A percentile compares a stretch with the other conserved stretches of the same genome.
phyloP scores from a whole-genome alignment of 495 filamentous ascomycete genomes.

The Lasiosphaeria ovina region DNA sequence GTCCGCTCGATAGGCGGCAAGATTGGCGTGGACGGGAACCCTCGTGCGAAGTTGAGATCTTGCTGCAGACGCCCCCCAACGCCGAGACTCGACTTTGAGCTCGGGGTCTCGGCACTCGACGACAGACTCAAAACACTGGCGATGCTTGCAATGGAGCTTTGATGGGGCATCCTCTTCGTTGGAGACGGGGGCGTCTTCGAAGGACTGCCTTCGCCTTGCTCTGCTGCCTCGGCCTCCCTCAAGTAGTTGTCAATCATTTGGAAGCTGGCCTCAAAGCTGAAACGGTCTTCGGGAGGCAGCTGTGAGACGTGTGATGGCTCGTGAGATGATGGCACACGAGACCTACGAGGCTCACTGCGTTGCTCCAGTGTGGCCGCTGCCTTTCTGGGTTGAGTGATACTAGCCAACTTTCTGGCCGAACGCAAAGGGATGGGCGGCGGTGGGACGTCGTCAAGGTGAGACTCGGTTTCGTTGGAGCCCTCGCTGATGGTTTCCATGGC shows the following conservation, averaged over 20 bases:
- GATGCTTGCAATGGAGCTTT: constrained; percentile 4
- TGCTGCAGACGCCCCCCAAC: not conserved
- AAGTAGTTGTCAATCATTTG: not conserved
- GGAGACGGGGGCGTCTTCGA: not conserved
- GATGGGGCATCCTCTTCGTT: not conserved
- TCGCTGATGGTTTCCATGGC: constrained; percentile 20
- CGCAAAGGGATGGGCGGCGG: not conserved
- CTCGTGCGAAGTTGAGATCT: too few relatives aligned
- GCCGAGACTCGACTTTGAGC: not conserved
- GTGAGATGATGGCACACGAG: not conserved
- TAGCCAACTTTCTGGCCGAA: not conserved
- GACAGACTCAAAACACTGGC: constrained; percentile 1
- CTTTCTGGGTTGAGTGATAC: not conserved
- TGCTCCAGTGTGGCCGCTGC: not conserved
- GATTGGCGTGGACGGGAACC: too few relatives aligned
- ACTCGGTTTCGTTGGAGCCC: constrained; percentile 11
- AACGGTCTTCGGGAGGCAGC: not conserved
- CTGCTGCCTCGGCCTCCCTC: not conserved
- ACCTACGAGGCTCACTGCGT: too few relatives aligned
- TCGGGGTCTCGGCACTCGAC: not conserved
- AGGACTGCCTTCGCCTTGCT: not conserved
- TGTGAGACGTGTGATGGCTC: not conserved
- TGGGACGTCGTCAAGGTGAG: not conserved
- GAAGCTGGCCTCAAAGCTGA: constrained; percentile 2
- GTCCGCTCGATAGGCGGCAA: too few relatives aligned